Conservation (phyloP, 139 green algal genomes). For the Chlamydomonas sp. region DNA sequence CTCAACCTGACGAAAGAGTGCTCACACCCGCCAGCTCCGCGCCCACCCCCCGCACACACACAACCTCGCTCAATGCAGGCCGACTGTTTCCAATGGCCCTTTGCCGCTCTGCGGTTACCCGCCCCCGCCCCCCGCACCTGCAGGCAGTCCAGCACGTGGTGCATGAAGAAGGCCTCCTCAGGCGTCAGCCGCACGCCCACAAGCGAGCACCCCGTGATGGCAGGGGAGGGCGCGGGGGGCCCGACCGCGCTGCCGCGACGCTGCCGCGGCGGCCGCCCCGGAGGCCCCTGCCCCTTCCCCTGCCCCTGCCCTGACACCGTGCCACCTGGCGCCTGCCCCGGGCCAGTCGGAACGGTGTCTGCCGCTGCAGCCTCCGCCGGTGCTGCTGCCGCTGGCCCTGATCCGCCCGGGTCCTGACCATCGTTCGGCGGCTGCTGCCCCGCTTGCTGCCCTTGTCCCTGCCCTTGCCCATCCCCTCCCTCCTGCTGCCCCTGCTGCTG, state of each 20-base stretch:
- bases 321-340: not conserved
- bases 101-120: too few relatives aligned
- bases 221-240: slow-evolving; percentile 3
- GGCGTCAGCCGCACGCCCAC: slow-evolving; percentile 47
- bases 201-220: not conserved
- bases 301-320: not conserved
- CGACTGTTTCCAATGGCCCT: too few relatives aligned
- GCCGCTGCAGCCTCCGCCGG: not conserved
- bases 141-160: slow-evolving; percentile 49
- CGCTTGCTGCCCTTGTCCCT: not conserved
- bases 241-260: not conserved
- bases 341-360: not conserved
- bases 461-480: not conserved
- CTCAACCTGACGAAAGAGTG: too few relatives aligned
- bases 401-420: not conserved
- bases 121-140: slow-evolving; percentile 7
- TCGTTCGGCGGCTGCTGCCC: not conserved
- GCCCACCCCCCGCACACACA: too few relatives aligned
- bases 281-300: not conserved
- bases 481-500: not conserved
- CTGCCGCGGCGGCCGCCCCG: not conserved
- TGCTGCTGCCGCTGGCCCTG: not conserved
- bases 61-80: too few relatives aligned
- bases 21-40: too few relatives aligned
- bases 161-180: slow-evolving; percentile 62